Percentiles rank a stretch among this genome's conserved stretches.
phyloP scores from a whole-genome alignment of 257 asterid genomes.

The Datura wrightii region DNA sequence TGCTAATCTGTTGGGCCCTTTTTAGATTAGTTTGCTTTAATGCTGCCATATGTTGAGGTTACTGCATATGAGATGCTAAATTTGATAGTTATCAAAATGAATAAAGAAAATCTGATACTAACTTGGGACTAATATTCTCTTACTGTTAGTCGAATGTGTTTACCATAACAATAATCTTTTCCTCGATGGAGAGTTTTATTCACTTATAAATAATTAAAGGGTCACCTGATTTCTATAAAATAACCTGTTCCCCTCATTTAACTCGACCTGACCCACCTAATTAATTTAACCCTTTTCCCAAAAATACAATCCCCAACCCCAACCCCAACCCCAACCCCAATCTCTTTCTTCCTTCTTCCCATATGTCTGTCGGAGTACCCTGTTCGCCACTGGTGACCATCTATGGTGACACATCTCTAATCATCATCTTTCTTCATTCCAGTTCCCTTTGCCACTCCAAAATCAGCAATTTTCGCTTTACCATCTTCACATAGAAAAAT shows the following conservation, averaged over 20 bases:
- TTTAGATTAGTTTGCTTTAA: not conserved
- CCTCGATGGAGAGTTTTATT: not conserved
- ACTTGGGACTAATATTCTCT: not conserved
- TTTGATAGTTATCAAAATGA: not conserved
- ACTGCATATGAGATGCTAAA: not conserved
- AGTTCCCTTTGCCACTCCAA: slow-evolving; percentile 64
- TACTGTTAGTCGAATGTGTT: not conserved
- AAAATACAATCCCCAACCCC: slow-evolving; percentile 46
- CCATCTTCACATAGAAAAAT: slow-evolving; percentile 57
- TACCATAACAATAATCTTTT: not conserved
- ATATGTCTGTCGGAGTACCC: slow-evolving; percentile 68
- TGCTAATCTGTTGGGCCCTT: not conserved
- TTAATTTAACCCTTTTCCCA: too few relatives aligned
- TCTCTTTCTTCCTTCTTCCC: too few relatives aligned
- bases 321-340: slow-evolving; percentile 66
- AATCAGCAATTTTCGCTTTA: slow-evolving; percentile 64
- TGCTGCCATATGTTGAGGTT: not conserved
- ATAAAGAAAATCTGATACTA: not conserved
- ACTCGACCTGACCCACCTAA: too few relatives aligned
- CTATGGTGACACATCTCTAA: slow-evolving; percentile 64
- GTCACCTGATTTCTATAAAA: too few relatives aligned
- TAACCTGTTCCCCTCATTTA: too few relatives aligned
- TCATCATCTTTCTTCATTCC: slow-evolving; percentile 28
- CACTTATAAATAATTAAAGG: not conserved
- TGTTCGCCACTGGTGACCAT: slow-evolving; percentile 66